phyloP scores from a whole-genome alignment of 2,329 filamentous ascomycete genomes.

The Incumbomyces delicatus region DNA sequence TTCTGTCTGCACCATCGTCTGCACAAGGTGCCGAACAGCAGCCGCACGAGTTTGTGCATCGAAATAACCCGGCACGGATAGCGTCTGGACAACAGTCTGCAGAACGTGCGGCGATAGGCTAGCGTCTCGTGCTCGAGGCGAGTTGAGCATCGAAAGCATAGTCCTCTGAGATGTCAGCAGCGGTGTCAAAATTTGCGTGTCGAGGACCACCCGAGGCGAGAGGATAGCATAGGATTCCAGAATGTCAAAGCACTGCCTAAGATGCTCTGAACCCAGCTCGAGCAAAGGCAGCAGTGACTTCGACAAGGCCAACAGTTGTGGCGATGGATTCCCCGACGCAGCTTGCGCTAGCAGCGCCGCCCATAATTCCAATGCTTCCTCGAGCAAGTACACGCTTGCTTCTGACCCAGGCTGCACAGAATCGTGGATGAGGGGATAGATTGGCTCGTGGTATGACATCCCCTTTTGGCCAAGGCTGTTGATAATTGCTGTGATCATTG shows the following conservation, averaged over 20 bases:
- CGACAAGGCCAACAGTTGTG: constrained; percentile 54
- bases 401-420: constrained; percentile 67
- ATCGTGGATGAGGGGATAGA: constrained; percentile 72
- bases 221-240: constrained; percentile 62
- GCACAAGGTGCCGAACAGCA: constrained; percentile 42
- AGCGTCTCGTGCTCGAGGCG: constrained; percentile 24
- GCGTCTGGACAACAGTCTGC: constrained; percentile 29
- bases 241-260: constrained; percentile 53
- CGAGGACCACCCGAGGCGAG: constrained; percentile 41
- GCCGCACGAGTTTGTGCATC: constrained; percentile 29
- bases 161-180: constrained; percentile 28
- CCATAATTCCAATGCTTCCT: constrained; percentile 90
- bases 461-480: constrained; percentile 72
- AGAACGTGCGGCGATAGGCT: constrained; percentile 29
- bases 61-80: constrained; percentile 13
- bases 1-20: constrained; percentile 33
- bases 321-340: constrained; percentile 44
- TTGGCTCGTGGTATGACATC: constrained; percentile 64
- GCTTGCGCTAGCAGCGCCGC: constrained; percentile 60
- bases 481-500: constrained; percentile 75
- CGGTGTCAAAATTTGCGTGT: constrained; percentile 31
- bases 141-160: constrained; percentile 16
- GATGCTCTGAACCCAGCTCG: constrained; percentile 55
- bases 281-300: constrained; percentile 57
- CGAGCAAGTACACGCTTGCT: constrained; percentile 70